Evolutionary conservation across 2,329 filamentous ascomycete genomes (phyloP), one percentile per base, ranked within the genome.

Genomic region (Apiospora malaysiana): DNA sequence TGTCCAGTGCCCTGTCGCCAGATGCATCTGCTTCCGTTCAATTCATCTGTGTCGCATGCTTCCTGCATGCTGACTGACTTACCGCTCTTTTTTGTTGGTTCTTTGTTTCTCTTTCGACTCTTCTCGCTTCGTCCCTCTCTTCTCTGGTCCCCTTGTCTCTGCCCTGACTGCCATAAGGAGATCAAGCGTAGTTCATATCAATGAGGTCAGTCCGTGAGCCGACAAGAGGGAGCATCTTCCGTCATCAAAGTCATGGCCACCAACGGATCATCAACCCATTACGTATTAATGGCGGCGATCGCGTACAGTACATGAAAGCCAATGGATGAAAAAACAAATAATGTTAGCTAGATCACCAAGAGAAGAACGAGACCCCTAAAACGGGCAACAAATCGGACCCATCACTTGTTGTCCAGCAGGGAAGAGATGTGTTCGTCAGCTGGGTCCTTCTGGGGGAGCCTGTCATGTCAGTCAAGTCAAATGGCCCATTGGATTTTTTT

Each of bases 401-500:
- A 32, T 63, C 32, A 40, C 56, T 63, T 14, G 56, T n/a, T 63
- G 56, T 40, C 27, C 56, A 63, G 32, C 56, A 63, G 56, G 56
- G 56, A 63, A 63, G 32, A 40, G 56, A 63, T 18, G 56, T n/a
- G 56, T 63, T 40, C 32, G 32, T 40, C 8, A 37, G 56, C 56
- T 23, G 56, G 56, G 32, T 16, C 18, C 25, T 32, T 25, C 49
- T 40, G 56, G 56, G 56, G 56, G 32, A 63, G 56, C 56, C 56
- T 63, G 56, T 63, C 56, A 63, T 63, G 56, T 63, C 56, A 63
- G 56, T 63, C 32, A 63, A 40, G 56, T 63, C 32, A 63, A 63
- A 63, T 63, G 56, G 56, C 18, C 56, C 56, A 63, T 63, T 63
- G 56, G 37, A 4, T 37, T 59, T 59, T 59, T 40, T 63, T n/a